These are phyloP conservation scores for Angomonas desouzai DNA, from an alignment of 208 protist genomes.

Conservation along the genomic window DNA sequence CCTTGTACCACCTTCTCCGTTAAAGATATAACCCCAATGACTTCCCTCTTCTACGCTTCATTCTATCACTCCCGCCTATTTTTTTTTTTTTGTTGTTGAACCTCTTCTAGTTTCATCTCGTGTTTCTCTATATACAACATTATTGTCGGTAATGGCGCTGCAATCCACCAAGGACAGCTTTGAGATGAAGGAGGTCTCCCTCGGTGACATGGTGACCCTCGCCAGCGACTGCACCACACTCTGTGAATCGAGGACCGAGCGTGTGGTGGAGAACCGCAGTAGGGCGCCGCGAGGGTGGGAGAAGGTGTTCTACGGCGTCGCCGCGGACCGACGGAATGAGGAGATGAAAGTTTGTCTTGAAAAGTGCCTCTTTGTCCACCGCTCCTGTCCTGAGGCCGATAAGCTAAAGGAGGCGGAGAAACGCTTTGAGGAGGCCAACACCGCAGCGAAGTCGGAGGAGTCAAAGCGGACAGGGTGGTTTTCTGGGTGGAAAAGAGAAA, in stretches of 20 bases:
- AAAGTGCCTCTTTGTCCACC: constrained; percentile 25
- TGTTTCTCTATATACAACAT: background rate
- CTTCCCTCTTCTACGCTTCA: background rate
- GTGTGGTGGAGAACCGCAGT: constrained; percentile 42
- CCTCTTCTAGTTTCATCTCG: background rate
- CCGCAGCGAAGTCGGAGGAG: background rate
- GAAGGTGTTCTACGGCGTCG: constrained; percentile 29
- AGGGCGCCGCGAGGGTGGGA: constrained; percentile 50
- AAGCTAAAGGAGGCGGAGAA: constrained; percentile 16
- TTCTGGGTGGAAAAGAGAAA: background rate
- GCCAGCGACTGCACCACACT: constrained; percentile 31
- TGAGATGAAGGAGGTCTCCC: constrained; percentile 22
- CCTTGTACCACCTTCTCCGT: no score
- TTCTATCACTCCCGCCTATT: background rate
- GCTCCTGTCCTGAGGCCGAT: constrained; percentile 24
- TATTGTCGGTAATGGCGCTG: no score
- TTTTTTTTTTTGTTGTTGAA: constrained; percentile 13
- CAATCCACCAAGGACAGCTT: constrained; percentile 23
- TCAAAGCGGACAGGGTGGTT: constrained; percentile 1
- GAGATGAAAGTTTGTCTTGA: constrained; percentile 29
- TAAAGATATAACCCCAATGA: no score
- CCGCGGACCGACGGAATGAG: constrained; percentile 31
- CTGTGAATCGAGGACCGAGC: constrained; percentile 30
- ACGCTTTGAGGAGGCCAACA: background rate
- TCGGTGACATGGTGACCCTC: constrained; percentile 30